phyloP scores from a whole-genome alignment of 2,329 filamentous ascomycete species.

The Helotiales sp. region DNA sequence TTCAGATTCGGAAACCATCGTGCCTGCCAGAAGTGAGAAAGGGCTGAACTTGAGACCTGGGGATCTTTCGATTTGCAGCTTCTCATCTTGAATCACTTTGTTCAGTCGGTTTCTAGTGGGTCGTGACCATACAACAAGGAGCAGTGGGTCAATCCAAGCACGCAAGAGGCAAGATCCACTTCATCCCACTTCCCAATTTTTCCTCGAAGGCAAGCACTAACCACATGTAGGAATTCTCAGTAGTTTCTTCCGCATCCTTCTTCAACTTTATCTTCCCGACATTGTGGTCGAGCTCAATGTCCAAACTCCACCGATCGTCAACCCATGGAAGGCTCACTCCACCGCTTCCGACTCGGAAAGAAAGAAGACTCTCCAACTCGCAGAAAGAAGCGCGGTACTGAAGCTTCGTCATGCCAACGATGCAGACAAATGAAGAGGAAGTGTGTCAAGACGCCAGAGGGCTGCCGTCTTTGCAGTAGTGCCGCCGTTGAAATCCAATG shows the following conservation, averaged over 20 bases:
- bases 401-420: not conserved
- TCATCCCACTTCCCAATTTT: not conserved
- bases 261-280: not conserved
- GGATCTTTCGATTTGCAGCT: too few relatives aligned
- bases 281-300: not conserved
- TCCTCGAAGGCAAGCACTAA: not conserved
- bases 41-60: too few relatives aligned
- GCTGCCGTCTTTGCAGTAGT: not conserved
- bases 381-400: not conserved
- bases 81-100: too few relatives aligned
- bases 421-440: not conserved
- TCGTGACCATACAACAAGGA: too few relatives aligned
- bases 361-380: not conserved
- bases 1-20: slow-evolving; percentile 36
- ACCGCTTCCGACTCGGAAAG: not conserved
- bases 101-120: too few relatives aligned
- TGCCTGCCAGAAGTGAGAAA: not conserved
- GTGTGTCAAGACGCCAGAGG: not conserved
- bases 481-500: not conserved
- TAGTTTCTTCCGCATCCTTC: not conserved
- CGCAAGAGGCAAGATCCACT: not conserved
- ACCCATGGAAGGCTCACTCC: not conserved
- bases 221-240: not conserved
- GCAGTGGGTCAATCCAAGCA: not conserved
- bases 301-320: not conserved